Conservation (phyloP, 2,329 filamentous ascomycete species). For the Fusarium sp. region DNA sequence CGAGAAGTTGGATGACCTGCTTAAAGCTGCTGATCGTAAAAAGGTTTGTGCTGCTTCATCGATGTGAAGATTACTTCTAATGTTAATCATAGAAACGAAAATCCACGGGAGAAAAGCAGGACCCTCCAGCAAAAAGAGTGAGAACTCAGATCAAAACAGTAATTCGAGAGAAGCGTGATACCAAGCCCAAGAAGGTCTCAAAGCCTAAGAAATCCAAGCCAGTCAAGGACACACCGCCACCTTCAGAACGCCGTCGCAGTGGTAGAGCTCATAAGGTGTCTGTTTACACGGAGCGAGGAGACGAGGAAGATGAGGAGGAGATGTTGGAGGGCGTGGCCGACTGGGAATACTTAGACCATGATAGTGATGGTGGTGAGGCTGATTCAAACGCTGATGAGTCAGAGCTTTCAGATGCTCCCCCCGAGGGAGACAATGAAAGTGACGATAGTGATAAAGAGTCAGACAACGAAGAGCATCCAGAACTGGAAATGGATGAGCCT, state of each 20-base stretch:
- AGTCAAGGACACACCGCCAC: conserved; percentile 50
- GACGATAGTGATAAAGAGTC: conserved; percentile 26
- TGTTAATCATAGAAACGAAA: conserved; percentile 66
- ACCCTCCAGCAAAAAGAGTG: conserved; percentile 57
- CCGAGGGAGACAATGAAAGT: conserved; percentile 28
- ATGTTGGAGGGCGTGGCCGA: conserved; percentile 71
- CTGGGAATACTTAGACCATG: conserved; percentile 64
- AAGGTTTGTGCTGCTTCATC: conserved; percentile 61
- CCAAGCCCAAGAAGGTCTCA: conserved; percentile 52
- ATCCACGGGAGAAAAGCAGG: conserved; percentile 62
- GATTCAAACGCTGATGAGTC: conserved; percentile 34
- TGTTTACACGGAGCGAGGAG: conserved; percentile 68
- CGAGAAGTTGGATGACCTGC: conserved; percentile 77
- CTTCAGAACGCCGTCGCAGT: conserved; percentile 67
- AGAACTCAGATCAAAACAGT: conserved; percentile 55
- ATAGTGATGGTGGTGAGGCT: conserved; percentile 38
- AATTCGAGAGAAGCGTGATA: conserved; percentile 53
- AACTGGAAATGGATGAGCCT: conserved; percentile 36
- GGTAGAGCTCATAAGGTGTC: conserved; percentile 63
- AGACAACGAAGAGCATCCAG: conserved; percentile 28
- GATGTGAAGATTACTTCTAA: conserved; percentile 38
- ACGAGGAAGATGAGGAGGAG: conserved; percentile 70
- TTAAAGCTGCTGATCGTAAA: conserved; percentile 77
- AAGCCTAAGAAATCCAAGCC: conserved; percentile 49
- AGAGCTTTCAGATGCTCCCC: conserved; percentile 41